A percentile compares a stretch with the other conserved stretches of the same genome.
Conservation (phyloP, 2,329 filamentous ascomycete genomes). For the Fusarium longipes region DNA sequence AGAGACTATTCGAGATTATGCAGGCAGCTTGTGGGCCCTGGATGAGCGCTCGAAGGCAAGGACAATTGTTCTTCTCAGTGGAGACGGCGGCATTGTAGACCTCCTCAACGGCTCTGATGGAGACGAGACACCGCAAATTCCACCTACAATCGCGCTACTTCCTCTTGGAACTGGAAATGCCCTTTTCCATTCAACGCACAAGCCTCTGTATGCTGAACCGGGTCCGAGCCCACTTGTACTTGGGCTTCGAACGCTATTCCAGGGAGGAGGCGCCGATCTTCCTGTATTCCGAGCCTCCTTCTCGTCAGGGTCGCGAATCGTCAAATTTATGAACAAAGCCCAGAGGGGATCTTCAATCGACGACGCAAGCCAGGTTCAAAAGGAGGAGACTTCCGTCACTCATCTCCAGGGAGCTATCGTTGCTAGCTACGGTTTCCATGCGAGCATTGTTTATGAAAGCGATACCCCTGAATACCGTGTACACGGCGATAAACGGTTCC, state of each 20-base stretch:
- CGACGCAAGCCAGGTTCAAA: conserved; percentile 34
- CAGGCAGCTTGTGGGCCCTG: conserved; percentile 54
- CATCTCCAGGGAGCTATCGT: conserved; percentile 81
- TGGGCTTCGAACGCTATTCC: conserved; percentile 68
- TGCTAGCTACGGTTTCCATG: conserved; percentile 89
- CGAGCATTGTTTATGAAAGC: conserved; percentile 88
- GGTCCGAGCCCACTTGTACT: conserved; percentile 58
- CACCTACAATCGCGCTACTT: conserved; percentile 63
- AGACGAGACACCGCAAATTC: conserved; percentile 17
- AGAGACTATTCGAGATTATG: conserved; percentile 73
- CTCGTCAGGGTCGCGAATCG: conserved; percentile 65
- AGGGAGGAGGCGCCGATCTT: conserved; percentile 64
- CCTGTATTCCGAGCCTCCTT: conserved; percentile 73
- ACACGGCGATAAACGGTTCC: conserved; percentile 81
- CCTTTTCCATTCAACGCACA: conserved; percentile 71
- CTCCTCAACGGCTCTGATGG: conserved; percentile 73
- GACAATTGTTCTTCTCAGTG: conserved; percentile 82
- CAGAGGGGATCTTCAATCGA: not conserved
- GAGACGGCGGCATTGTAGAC: conserved; percentile 88
- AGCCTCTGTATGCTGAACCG: conserved; percentile 61
- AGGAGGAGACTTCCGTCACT: conserved; percentile 50
- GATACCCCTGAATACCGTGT: conserved; percentile 85
- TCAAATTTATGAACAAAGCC: conserved; percentile 51
- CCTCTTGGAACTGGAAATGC: conserved; percentile 75
- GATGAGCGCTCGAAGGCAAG: conserved; percentile 49